Evolutionary conservation across 768 basidiomycete genomes (phyloP), one percentile per base, ranked within the genome.

Genomic region (Rhodotorula paludigena): DNA sequence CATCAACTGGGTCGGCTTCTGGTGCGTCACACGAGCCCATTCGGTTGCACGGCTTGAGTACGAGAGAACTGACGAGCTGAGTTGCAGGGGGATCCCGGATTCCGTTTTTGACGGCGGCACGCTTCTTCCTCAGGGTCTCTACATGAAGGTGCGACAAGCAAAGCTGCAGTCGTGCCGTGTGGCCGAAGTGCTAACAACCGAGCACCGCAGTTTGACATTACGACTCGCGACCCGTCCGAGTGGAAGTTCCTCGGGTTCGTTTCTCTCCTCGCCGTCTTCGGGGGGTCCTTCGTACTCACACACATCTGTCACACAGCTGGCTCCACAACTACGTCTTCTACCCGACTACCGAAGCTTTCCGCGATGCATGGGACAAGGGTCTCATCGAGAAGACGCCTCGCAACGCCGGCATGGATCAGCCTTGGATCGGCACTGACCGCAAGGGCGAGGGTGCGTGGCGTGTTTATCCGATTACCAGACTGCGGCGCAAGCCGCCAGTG

Each of bases 241-340:
- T 78, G 76, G 76, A 14, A 21, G 1, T 35, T 74, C 36, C 48
- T 67, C 20, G 78, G 77, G 33, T 55, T 2, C 54, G 54, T 39
- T 10, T 7, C 7, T 20, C n/a, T n/a, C 6, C 2, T 39, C n/a
- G 2, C 21, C 28, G n/a, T 9, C 53, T 39, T n/a, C 14, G 4
- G 9, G 2, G 11, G 14, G 14, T 14, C 15, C 36, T 14, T 14
- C 38, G 35, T 36, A 15, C 54, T 55, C 25, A 41, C 25, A 11
- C 54, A 5, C 5, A 2, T 28, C 1, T 36, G 3, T 9, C 25
- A 1, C 36, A n/a, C n/a, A 55, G 55, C n/a, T 73, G 75, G 66
- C 63, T 75, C 0, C 75, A 74, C 56, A 69, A 73, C 58, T 71
- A 65, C 42, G 47, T 73, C 28, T 76, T 61, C 60, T 78, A 74